Evolutionary conservation across 1,284 basidiomycete genomes (phyloP).

Genomic region (Ustilago loliicola): DNA sequence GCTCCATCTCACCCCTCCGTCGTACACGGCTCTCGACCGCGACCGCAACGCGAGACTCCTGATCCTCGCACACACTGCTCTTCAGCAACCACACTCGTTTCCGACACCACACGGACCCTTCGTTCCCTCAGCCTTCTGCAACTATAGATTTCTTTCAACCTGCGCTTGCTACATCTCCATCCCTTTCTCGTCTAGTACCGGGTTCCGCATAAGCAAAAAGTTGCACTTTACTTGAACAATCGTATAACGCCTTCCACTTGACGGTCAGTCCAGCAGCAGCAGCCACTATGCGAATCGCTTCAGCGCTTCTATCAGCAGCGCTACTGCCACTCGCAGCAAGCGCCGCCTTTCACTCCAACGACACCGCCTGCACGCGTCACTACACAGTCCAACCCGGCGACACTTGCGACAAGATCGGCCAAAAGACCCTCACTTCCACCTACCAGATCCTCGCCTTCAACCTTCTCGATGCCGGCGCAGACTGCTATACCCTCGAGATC

Average conservation of each 20-base stretch:
- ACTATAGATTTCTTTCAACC: not conserved
- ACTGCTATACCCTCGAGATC: conserved; percentile 76
- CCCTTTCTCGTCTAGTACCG: too few relatives aligned
- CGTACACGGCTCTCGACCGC: not conserved
- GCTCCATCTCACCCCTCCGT: not conserved
- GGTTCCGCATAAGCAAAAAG: too few relatives aligned
- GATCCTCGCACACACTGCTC: conserved; percentile 25
- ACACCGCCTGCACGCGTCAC: conserved; percentile 74
- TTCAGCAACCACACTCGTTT: conserved; percentile 51
- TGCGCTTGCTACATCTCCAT: conserved; percentile 3
- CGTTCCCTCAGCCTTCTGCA: not conserved
- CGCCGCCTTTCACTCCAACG: conserved; percentile 52
- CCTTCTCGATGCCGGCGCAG: conserved; percentile 72
- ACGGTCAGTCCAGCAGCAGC: not conserved
- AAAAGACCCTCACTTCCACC: conserved; percentile 78
- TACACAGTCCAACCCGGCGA: conserved; percentile 78
- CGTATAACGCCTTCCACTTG: too few relatives aligned
- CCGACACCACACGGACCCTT: not conserved
- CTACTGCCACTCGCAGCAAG: conserved; percentile 31
- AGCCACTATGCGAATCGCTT: conserved; percentile 27
- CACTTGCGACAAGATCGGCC: conserved; percentile 79
- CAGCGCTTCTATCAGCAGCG: conserved; percentile 23
- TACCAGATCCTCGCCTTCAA: conserved; percentile 81
- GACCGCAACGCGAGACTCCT: not conserved
- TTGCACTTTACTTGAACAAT: too few relatives aligned